These are phyloP conservation scores for Nyssa sinensis DNA, from an alignment of 148 eudicot genomes.

Conservation along the genomic window DNA sequence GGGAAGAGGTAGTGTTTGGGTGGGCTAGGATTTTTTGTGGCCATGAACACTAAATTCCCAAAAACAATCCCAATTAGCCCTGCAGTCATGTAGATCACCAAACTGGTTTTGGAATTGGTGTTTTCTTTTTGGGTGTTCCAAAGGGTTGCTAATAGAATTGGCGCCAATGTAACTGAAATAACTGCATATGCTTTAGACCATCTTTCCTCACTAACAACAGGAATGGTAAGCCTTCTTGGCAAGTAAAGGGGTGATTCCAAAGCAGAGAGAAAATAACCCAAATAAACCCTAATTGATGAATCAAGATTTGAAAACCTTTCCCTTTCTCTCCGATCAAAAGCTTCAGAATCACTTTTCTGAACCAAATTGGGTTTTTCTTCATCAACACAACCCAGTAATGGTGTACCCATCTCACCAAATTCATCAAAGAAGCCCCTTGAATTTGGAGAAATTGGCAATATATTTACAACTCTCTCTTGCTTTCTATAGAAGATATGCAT, in stretches of 20 bases:
- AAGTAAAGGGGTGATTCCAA: constrained; percentile 21
- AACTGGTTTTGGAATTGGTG: neutral
- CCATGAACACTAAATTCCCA: constrained; percentile 2
- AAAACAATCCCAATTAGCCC: constrained; percentile 12
- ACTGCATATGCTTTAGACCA: constrained; percentile 26
- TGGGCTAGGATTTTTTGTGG: constrained; percentile 3
- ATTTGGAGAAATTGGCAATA: neutral
- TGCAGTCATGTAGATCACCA: neutral
- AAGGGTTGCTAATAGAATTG: constrained; percentile 17
- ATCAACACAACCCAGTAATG: constrained; percentile 16
- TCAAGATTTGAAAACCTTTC: neutral
- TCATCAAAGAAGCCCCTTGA: constrained; percentile 1
- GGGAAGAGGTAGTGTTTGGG: constrained; percentile 14
- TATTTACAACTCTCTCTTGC: constrained; percentile 3
- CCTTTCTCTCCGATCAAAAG: neutral
- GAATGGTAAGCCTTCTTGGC: constrained; percentile 25
- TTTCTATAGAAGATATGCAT: constrained; percentile 7
- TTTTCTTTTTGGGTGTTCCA: constrained; percentile 18
- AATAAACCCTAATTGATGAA: neutral
- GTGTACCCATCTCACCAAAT: constrained; percentile 3
- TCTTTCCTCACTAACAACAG: constrained; percentile 12
- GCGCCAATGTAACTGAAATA: constrained; percentile 20
- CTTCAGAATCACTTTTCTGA: neutral
- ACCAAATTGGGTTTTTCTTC: constrained; percentile 9
- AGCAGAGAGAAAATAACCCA: neutral